These are phyloP conservation scores for Zalaria sp. DNA, from an alignment of 2,329 filamentous ascomycete species.

Conservation along the genomic window DNA sequence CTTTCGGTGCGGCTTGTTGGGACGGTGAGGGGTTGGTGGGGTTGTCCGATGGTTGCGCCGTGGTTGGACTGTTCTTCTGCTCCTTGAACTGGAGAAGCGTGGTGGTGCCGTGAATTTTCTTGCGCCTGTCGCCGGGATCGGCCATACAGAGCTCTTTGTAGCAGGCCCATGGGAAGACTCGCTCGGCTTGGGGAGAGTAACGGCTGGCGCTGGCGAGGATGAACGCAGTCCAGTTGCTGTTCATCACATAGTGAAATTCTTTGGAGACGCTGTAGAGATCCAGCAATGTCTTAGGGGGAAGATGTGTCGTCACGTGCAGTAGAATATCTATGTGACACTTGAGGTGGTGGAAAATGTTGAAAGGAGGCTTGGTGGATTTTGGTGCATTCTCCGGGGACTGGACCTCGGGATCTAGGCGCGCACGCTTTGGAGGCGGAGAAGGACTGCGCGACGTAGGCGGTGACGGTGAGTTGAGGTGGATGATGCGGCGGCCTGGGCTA, in stretches of 20 bases:
- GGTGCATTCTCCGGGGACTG: neutral
- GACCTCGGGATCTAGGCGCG: too few relatives aligned
- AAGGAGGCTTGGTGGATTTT: slow-evolving; percentile 4
- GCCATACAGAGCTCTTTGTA: slow-evolving; percentile 43
- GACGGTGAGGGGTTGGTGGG: neutral
- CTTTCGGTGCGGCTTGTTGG: slow-evolving; percentile 7
- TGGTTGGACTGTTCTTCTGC: too few relatives aligned
- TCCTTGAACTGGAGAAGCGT: too few relatives aligned
- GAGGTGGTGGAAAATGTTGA: slow-evolving; percentile 21
- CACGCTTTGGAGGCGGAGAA: too few relatives aligned
- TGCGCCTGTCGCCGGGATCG: slow-evolving; percentile 35
- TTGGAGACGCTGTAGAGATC: slow-evolving; percentile 51
- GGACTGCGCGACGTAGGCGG: too few relatives aligned
- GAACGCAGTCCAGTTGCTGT: slow-evolving; percentile 44
- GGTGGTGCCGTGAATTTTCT: slow-evolving; percentile 6
- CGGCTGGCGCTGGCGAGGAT: slow-evolving; percentile 40
- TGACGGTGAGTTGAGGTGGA: neutral
- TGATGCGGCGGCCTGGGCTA: neutral
- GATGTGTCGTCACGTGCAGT: slow-evolving; percentile 39
- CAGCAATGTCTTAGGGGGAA: slow-evolving; percentile 44
- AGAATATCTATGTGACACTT: slow-evolving; percentile 33
- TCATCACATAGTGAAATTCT: slow-evolving; percentile 46
- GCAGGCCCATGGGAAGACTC: slow-evolving; percentile 46
- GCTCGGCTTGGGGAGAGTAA: slow-evolving; percentile 40
- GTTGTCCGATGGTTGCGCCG: neutral